phyloP scores from a whole-genome alignment of 768 basidiomycete genomes.

The Tylopilus vinaceipallidus region DNA sequence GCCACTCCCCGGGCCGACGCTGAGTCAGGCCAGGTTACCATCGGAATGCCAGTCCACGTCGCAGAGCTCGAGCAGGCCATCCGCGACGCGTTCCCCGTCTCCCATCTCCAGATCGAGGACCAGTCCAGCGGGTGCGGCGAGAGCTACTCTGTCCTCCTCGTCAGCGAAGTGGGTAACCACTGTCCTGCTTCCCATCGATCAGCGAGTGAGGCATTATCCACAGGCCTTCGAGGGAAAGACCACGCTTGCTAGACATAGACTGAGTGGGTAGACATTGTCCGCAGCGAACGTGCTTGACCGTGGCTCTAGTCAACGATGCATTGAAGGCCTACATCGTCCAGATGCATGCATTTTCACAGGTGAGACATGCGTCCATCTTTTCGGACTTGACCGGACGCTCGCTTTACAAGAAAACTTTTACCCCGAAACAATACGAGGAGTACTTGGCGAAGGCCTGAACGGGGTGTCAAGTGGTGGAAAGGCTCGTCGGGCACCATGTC shows the following conservation, averaged over 20 bases:
- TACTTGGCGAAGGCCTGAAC: conserved; percentile 43
- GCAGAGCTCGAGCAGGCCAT: conserved; percentile 60
- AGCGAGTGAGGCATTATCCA: neutral
- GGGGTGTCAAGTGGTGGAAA: conserved; percentile 18
- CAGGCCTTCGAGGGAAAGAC: conserved; percentile 78
- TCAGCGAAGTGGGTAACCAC: conserved; percentile 59
- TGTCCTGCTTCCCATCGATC: neutral
- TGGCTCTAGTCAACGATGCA: conserved; percentile 64
- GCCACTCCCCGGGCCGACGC: too few species aligned
- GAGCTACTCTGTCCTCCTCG: conserved; percentile 70
- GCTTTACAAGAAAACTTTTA: conserved; percentile 64
- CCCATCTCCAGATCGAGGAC: conserved; percentile 72
- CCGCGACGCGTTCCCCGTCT: conserved; percentile 58
- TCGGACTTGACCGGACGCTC: neutral
- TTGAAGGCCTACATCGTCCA: conserved; percentile 72
- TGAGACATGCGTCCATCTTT: conserved; percentile 26
- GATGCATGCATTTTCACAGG: conserved; percentile 91
- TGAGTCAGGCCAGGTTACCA: too few species aligned
- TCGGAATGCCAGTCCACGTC: conserved; percentile 68
- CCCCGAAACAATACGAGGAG: conserved; percentile 62
- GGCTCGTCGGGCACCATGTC: neutral
- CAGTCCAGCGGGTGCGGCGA: conserved; percentile 80
- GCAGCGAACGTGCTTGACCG: conserved; percentile 4
- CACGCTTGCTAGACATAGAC: conserved; percentile 73
- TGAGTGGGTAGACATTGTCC: conserved; percentile 44